Conservation (phyloP, 768 basidiomycete species). For the Paxillus involutus region DNA sequence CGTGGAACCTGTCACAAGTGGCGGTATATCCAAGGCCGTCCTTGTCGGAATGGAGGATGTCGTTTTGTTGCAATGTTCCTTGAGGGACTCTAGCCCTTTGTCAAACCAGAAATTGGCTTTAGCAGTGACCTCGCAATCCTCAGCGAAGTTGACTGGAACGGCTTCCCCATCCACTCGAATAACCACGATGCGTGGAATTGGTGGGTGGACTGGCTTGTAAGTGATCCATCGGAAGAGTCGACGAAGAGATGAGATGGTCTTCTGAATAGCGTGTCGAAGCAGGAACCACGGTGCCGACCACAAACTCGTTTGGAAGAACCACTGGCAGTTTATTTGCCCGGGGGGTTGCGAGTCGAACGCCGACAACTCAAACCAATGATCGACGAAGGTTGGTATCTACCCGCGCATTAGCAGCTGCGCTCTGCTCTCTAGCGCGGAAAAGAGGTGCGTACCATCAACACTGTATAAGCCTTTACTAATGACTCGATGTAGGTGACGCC, state of each 20-base stretch:
- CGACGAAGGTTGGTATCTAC: constrained; percentile 17
- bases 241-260: background rate
- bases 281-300: constrained; percentile 6
- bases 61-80: no score
- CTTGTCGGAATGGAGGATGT: no score
- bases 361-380: constrained; percentile 20
- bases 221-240: background rate
- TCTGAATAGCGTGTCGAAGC: constrained; percentile 1
- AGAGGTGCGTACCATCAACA: constrained; percentile 18
- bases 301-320: constrained; percentile 5
- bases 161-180: constrained; percentile 13
- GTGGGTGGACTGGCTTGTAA: background rate
- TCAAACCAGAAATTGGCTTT: background rate
- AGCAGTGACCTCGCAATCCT: background rate
- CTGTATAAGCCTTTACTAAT: constrained; percentile 18
- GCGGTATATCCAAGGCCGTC: background rate
- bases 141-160: constrained; percentile 3
- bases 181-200: constrained; percentile 16
- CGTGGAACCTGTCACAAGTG: background rate
- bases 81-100: no score
- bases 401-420: constrained; percentile 3
- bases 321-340: background rate
- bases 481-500: constrained; percentile 14
- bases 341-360: constrained; percentile 10
- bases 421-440: background rate